A percentile compares a stretch with the other conserved stretches of the same genome.
Evolutionary conservation across 1,139 yeast species (phyloP).

Genomic region (Komagataea norvegica): DNA sequence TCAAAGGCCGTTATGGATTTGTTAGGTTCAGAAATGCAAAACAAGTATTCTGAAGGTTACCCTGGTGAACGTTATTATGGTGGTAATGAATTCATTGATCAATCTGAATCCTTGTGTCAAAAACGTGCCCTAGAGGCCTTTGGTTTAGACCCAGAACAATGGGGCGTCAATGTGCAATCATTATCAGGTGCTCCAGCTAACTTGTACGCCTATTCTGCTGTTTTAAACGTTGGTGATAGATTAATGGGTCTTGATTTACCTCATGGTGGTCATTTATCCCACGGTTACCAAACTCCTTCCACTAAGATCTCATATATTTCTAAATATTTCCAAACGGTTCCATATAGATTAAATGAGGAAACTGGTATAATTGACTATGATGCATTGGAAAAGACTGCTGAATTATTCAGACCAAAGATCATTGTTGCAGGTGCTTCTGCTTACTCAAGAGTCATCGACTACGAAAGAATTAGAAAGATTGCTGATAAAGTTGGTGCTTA

Average conservation of each 20-base stretch:
- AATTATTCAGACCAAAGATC: slow-evolving; percentile 87
- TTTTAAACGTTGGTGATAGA: slow-evolving; percentile 86
- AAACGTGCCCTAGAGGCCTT: slow-evolving; percentile 88
- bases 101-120: slow-evolving; percentile 86
- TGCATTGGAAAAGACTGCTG: slow-evolving; percentile 75
- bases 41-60: slow-evolving; percentile 97
- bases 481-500: slow-evolving; percentile 94
- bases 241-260: slow-evolving; percentile 96
- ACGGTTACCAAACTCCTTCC: slow-evolving; percentile 88
- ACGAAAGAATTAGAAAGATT: slow-evolving; percentile 80
- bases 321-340: slow-evolving; percentile 95
- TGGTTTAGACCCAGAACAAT: slow-evolving; percentile 63
- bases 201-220: slow-evolving; percentile 88
- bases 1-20: slow-evolving; percentile 92
- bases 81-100: slow-evolving; percentile 91
- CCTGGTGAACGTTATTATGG: slow-evolving; percentile 98
- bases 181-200: slow-evolving; percentile 96
- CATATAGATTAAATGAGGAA: slow-evolving; percentile 77
- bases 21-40: slow-evolving; percentile 94
- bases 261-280: slow-evolving; percentile 96
- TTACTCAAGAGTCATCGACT: slow-evolving; percentile 86
- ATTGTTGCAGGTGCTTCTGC: slow-evolving; percentile 97
- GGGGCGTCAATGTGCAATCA: slow-evolving; percentile 97
- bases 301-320: slow-evolving; percentile 88
- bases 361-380: slow-evolving; percentile 94